Evolutionary conservation across 2,329 filamentous ascomycete species (phyloP).

Genomic region (Pseudopithomyces maydicus): DNA sequence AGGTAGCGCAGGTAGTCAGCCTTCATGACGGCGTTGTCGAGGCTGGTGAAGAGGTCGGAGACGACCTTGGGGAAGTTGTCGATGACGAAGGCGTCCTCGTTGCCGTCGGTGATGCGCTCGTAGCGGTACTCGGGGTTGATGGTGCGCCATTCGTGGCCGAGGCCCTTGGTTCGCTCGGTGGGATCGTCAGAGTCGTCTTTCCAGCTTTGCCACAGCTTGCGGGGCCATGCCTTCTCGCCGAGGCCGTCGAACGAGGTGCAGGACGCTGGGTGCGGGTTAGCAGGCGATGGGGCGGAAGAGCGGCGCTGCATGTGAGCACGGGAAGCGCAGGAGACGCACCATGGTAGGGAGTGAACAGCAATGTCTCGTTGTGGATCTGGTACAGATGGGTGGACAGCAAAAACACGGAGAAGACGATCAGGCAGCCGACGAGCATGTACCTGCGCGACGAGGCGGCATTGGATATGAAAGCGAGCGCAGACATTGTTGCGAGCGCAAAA

Average conservation of each 20-base stretch:
- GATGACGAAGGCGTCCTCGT: slow-evolving; percentile 4
- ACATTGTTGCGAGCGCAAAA: neutral
- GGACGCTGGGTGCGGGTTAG: slow-evolving; percentile 1
- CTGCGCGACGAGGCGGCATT: neutral
- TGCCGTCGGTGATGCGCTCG: slow-evolving; percentile 8
- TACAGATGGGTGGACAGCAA: slow-evolving; percentile 3
- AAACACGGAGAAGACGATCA: slow-evolving; percentile 3
- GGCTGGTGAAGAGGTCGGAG: slow-evolving; percentile 1
- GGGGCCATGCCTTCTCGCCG: neutral
- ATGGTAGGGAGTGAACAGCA: slow-evolving; percentile 7
- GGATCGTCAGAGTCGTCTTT: slow-evolving; percentile 5
- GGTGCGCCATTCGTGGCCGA: slow-evolving; percentile 7
- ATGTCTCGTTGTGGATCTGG: slow-evolving; percentile 5
- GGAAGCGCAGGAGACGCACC: neutral
- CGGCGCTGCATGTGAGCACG: too few relatives aligned
- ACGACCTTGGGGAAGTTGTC: slow-evolving; percentile 6
- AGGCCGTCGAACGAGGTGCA: neutral
- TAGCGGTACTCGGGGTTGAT: slow-evolving; percentile 8
- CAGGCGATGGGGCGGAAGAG: neutral
- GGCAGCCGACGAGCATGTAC: slow-evolving; percentile 1
- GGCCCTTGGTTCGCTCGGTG: slow-evolving; percentile 1
- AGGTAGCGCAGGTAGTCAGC: slow-evolving; percentile 8
- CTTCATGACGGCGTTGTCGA: slow-evolving; percentile 4
- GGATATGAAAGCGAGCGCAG: slow-evolving; percentile 3
- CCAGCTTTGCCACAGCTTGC: slow-evolving; percentile 10